Base-by-base conservation (phyloP, 495 filamentous ascomycete genomes). In the Penicillium riverlandense region DNA sequence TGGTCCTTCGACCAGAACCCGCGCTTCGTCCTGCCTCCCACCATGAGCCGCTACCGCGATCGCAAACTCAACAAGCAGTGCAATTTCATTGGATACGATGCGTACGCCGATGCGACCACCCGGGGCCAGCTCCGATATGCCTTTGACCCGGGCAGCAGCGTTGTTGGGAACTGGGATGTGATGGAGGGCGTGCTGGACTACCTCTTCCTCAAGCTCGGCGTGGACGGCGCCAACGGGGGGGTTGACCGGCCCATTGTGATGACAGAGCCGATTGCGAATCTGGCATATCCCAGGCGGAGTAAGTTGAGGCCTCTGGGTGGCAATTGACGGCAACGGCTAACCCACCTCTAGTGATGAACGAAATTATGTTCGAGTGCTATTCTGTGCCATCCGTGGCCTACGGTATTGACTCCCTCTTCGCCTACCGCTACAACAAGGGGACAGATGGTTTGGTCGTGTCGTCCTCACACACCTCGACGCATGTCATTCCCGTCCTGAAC, bases 301-400 rank as follows among this genome's bases (percentile, higher is more conserved):
- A 64, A 48, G 83, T 71, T 38, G 4, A 6, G 13, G 30, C 22
- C 6, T 22, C 22, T 31, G 1, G 8, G 11, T 36, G 8, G 8
- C 38, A 16, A 7, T 11, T 15, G 11, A 22, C 10, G 28, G 8
- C 13, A 3, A 15, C 22, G 14, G 45, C 55, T 61, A 37, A 65
- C 44, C 38, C 28, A 16, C 13, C 29, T 40, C 22, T 51, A 96
- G 89, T 87, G 51, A 96, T 97, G 89, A 92, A 85, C 45, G 92
- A 98, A 62, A 87, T 97, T 43, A 70, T 98, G 15, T 98, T 96
- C 63, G 92, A 98, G 56, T 90, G 85, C 67, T 98, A 97, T 68
- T 76, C 75, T 35, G 90, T 85, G 6, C 90, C 94, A 0, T 86
- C 84, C 1, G 78, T 96, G 4, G 84, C 88, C 30, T 96, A 89